These are phyloP conservation scores for Trichoderma atrobrunneum DNA, from an alignment of 2,329 filamentous ascomycete species.

Conservation along the genomic window DNA sequence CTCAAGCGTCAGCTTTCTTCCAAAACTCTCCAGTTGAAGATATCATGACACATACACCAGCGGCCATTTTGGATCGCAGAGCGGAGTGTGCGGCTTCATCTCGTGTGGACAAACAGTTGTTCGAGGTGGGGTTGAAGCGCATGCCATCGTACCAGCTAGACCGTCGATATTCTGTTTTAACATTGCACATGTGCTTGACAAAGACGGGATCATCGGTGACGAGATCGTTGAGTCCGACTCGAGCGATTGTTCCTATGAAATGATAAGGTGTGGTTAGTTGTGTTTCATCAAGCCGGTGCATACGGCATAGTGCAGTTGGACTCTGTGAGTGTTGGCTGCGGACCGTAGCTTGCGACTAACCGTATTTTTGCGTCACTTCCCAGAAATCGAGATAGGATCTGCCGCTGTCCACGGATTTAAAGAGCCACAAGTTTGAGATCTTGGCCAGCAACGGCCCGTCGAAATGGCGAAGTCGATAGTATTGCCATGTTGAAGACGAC, in stretches of 20 bases:
- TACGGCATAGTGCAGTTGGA: not conserved
- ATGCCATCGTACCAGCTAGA: constrained; percentile 47
- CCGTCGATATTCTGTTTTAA: constrained; percentile 36
- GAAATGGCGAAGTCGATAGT: constrained; percentile 12
- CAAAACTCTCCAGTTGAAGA: not conserved
- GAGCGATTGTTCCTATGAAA: constrained; percentile 30
- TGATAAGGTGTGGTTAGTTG: not conserved
- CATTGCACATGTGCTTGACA: constrained; percentile 40
- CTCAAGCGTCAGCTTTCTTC: not conserved
- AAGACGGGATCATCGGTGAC: constrained; percentile 46
- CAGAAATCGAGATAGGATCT: constrained; percentile 12
- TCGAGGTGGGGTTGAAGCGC: constrained; percentile 44
- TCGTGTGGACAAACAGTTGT: constrained; percentile 1
- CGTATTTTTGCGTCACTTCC: constrained; percentile 15
- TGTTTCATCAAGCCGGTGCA: not conserved
- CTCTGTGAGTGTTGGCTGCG: not conserved
- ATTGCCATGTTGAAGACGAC: not conserved
- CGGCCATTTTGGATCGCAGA: constrained; percentile 47
- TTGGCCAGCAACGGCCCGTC: constrained; percentile 11
- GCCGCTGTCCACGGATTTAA: not conserved
- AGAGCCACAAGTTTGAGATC: constrained; percentile 10
- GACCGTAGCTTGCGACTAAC: not conserved
- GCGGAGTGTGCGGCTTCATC: constrained; percentile 38
- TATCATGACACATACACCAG: constrained; percentile 35
- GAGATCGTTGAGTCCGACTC: constrained; percentile 43